Evolutionary conservation across 176 grass and related monocot species (phyloP).

Genomic region (Echinochloa phyllopogon): DNA sequence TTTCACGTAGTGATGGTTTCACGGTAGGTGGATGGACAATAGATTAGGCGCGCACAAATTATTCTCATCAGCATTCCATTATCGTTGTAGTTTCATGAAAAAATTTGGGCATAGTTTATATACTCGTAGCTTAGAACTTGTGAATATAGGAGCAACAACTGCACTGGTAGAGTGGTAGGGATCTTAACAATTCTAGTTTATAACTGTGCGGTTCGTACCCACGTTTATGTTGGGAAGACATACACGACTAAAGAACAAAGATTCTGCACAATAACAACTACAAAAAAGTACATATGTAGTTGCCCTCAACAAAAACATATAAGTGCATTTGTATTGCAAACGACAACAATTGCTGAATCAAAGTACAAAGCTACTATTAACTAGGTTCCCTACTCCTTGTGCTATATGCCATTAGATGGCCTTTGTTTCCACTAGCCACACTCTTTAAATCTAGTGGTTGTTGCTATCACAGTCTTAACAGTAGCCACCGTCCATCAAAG

Average conservation of each 20-base stretch:
- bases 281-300: background rate
- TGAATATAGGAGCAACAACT: background rate
- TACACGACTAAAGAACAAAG: background rate
- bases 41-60: background rate
- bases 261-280: background rate
- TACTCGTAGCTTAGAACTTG: background rate
- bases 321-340: background rate
- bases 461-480: background rate
- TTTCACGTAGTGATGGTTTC: too few species aligned
- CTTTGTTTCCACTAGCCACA: background rate
- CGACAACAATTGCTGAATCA: background rate
- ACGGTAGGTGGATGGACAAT: background rate
- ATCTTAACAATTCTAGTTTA: background rate
- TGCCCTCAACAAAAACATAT: background rate
- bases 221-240: constrained; percentile 1
- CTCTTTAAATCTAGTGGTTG: constrained; percentile 5
- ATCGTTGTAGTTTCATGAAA: background rate
- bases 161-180: background rate
- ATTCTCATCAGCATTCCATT: background rate
- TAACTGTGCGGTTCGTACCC: background rate
- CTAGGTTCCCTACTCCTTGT: constrained; percentile 1
- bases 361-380: background rate
- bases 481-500: background rate
- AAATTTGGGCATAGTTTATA: background rate
- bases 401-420: background rate